Evolutionary conservation across 176 grass and related monocot genomes (phyloP), one percentile per base, ranked within the genome.

Genomic region (Leersia perrieri): DNA sequence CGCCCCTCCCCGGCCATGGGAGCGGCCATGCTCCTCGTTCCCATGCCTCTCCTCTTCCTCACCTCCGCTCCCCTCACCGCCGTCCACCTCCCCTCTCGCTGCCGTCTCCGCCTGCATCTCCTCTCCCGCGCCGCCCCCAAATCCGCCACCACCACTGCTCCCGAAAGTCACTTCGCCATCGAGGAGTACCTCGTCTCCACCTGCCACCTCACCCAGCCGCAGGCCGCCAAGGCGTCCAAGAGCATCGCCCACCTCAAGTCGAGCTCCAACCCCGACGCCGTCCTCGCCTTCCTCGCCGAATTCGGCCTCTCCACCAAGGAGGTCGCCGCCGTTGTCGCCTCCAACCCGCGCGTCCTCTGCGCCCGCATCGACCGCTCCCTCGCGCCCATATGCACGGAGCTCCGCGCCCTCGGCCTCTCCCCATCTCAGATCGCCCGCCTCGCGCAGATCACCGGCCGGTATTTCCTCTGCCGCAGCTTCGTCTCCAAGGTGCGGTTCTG

Each of bases 391-490:
- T 74, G 68, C 61, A 11, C 68, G 29, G 80, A 88, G 68, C 86
- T 88, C 80, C 80, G 74, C 86, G 74, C 86, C 47, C 80, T 88
- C 8, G 81, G 87, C 25, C 81, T 89, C 70, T 89, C 82, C 64
- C 72, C 72, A 13, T 71, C 82, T 64, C 87, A 89, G 77, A 84
- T 89, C 28, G 77, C 76, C 63, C 82, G 77, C 22, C 82, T 89
- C 64, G 87, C 82, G 7, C 83, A 65, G 82, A 80, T 89, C 41
- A 47, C 67, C 33, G 61, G 66, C 78, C 83, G 74, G 60, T 87
- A 87, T 79, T 83, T 83, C 79, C 84, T 90, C 61, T 86, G 84
- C 84, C 88, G 80, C 73, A 87, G 84, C 80, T 90, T 86, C 74
- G 68, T 82, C 45, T 87, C 88, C 79, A 90, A 90, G 80, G 82